Base-by-base conservation (phyloP, 106 monocot species). In the Dendrobium officinale region DNA sequence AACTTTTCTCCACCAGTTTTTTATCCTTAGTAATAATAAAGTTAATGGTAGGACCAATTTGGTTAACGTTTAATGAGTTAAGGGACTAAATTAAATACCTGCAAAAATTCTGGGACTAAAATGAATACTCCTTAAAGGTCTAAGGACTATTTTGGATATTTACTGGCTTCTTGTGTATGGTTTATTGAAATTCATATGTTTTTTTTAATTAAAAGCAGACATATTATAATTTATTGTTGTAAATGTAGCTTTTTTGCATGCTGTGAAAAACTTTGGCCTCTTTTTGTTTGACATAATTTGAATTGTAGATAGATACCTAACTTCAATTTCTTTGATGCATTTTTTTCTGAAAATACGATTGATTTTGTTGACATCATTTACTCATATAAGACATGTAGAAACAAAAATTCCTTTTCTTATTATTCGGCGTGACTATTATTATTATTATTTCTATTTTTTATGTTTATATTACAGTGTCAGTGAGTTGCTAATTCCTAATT, bases 351-450 rank as follows among this genome's bases (percentile, higher is more conserved):
- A 13, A 37, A 70, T 22, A 70, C 37, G 70, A 70, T 70, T 70
- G 29, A 70, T 70, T 70, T 70, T 70, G 70, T n/a, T 37, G 61
- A 61, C 22, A 22, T 61, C 22, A 61, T 61, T 61, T n/a, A 61
- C 61, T 61, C 61, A 61, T 61, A n/a, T 22, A 4, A 4, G 33
- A 33, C 29, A 16, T 15, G 33, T 37, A 13, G 33, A 70, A 70
- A 22, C 15, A 31, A 70, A 70, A 70, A 11, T 15, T 4, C 16
- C 16, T 37, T 15, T 2, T 70, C 15, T 70, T 70, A 61, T 61
- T 22, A 61, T 2, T 22, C 6, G 4, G 61, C n/a, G 3, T 19
- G 33, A 37, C 10, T 70, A 70, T 37, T 29, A 29, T 29, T 29
- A 29, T 29, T 29, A 29, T 29, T 29, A 29, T 31, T 70, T 0